Base-by-base conservation (phyloP, 2,329 filamentous ascomycete genomes). In the Fusarium siculi region DNA sequence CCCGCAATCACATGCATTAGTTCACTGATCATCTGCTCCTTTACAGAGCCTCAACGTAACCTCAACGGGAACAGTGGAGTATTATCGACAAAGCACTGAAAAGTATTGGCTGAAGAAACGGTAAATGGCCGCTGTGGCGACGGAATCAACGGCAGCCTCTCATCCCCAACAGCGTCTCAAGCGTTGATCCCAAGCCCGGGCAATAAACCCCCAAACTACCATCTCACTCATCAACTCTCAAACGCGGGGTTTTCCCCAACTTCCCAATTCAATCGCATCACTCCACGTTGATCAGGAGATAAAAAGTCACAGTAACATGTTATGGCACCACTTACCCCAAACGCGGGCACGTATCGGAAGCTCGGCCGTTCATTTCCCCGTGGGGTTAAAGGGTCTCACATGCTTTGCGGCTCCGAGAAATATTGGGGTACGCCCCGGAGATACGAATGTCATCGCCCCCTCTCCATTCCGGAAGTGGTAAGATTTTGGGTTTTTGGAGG, bases 311-410 rank as follows among this genome's bases (percentile, higher is more conserved):
- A 25, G 47, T 32, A 53, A 52, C 25, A 54, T 55, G 36, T 30
- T 16, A 61, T 47, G 47, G 28, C 39, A 62, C 55, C 42, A 50
- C 19, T 34, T 52, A 52, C 42, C 55, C 55, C 43, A 65, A 66
- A 47, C 52, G 66, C 65, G 66, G 66, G 66, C 66, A 69, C 65
- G 58, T 69, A 69, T 69, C 66, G 66, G 66, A 69, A 49, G 36
- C 30, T 64, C 66, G 65, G 58, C 58, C 32, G 54, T 15, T 44
- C 3, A 5, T 54, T 53, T 69, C 66, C 66, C 66, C 66, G 52
- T 65, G 66, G 66, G 66, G 66, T 69, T 37, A 30, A 60, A 43
- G 43, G 43, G 42, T 50, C 56, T 63, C 62, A 64, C 58, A 64
- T 64, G 60, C 49, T 32, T 40, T 65, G 65, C 65, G 63, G 65